These are phyloP conservation scores for Solidago caesia DNA, from an alignment of 129 eudicot genomes.

Conservation along the genomic window DNA sequence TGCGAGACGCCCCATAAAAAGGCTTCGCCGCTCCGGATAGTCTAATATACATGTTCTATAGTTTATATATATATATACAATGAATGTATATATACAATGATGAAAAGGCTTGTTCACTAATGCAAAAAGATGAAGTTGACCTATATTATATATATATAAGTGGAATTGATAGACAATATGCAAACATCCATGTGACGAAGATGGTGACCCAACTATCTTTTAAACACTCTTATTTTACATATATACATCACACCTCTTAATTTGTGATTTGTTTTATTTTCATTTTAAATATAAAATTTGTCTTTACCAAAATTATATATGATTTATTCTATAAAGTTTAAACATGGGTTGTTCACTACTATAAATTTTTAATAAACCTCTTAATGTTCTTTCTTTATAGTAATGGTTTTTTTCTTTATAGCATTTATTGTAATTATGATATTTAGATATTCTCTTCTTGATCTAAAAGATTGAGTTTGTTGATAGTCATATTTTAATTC, in stretches of 20 bases:
- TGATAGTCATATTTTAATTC: too few species aligned
- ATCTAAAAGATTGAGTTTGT: too few species aligned
- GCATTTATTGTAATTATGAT: too few species aligned
- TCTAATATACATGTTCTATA: too few species aligned
- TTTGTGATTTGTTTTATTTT: background rate
- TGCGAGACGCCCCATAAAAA: too few species aligned
- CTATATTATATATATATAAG: too few species aligned
- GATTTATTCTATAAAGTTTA: background rate
- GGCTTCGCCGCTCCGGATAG: too few species aligned
- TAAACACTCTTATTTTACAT: background rate
- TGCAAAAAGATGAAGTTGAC: background rate
- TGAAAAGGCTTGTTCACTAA: background rate
- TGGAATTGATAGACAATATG: background rate
- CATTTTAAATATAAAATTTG: background rate
- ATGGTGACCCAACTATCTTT: constrained; percentile 11
- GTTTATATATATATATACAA: background rate
- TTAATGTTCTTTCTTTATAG: too few species aligned
- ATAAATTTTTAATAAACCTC: too few species aligned
- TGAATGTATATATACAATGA: background rate
- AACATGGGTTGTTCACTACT: background rate
- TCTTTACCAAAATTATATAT: background rate
- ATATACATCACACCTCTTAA: background rate
- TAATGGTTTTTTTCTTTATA: too few species aligned
- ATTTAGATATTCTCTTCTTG: too few species aligned
- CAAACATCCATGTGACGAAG: constrained; percentile 31